These are phyloP conservation scores for Postia placenta DNA, from an alignment of 768 basidiomycete species.

Conservation along the genomic window DNA sequence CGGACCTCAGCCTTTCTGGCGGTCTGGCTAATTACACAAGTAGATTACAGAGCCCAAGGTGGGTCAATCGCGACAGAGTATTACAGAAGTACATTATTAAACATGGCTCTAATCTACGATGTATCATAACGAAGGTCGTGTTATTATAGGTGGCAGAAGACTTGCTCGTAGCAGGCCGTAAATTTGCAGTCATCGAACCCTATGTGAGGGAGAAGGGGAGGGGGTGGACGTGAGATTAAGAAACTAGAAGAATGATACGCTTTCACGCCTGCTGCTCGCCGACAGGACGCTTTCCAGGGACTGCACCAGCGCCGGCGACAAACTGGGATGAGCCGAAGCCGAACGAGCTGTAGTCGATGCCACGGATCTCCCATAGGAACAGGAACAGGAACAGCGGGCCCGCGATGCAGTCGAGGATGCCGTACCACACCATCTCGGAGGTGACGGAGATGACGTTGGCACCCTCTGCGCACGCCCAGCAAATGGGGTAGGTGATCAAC, in stretches of 20 bases:
- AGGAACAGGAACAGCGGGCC: conserved; percentile 26
- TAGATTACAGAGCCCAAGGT: too few species aligned
- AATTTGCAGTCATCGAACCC: neutral
- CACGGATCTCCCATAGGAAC: conserved; percentile 17
- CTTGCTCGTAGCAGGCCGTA: neutral
- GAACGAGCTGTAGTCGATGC: conserved; percentile 14
- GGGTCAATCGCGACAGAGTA: too few species aligned
- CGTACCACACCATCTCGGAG: conserved; percentile 45
- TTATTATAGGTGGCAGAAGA: neutral
- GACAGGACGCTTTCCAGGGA: neutral
- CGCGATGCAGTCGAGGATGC: conserved; percentile 32
- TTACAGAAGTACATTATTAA: neutral
- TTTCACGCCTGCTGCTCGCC: conserved; percentile 3
- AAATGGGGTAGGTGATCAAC: conserved; percentile 47
- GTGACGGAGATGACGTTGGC: conserved; percentile 38
- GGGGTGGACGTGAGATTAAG: neutral
- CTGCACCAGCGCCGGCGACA: conserved; percentile 8
- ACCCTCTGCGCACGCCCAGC: conserved; percentile 46
- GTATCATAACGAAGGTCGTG: neutral
- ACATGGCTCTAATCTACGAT: neutral
- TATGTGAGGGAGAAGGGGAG: neutral
- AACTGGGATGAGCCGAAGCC: conserved; percentile 8
- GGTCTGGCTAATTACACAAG: too few species aligned
- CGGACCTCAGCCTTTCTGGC: too few species aligned
- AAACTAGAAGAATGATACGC: neutral